A percentile compares a stretch with the other conserved stretches of the same genome.
Evolutionary conservation across 352 stramenopile species (phyloP).

Genomic region (Globisporangium orthogonon): DNA sequence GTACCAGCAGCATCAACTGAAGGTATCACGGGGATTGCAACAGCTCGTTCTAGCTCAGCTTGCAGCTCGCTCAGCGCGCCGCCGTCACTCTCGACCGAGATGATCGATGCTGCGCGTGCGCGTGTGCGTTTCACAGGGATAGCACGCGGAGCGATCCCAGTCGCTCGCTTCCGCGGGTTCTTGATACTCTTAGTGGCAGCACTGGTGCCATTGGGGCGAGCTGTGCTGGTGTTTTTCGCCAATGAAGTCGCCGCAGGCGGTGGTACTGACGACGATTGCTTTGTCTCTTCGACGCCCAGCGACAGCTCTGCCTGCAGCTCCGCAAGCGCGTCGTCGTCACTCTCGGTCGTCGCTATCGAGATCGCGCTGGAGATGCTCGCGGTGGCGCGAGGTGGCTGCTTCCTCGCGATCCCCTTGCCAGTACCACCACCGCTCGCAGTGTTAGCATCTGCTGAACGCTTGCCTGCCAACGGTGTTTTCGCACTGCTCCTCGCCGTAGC

Average conservation of each 20-base stretch:
- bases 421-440: background rate
- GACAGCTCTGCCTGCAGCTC: constrained; percentile 28
- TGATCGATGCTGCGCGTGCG: constrained; percentile 4
- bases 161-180: background rate
- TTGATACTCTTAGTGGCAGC: background rate
- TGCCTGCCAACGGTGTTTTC: background rate
- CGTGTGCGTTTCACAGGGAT: constrained; percentile 5
- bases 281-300: constrained; percentile 1
- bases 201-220: background rate
- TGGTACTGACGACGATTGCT: background rate
- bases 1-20: too few relatives aligned
- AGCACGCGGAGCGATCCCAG: constrained; percentile 5
- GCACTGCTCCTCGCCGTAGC: background rate
- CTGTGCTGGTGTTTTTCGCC: background rate
- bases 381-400: background rate
- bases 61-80: constrained; percentile 4
- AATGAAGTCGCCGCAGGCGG: background rate
- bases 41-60: constrained; percentile 4
- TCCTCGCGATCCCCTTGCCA: background rate
- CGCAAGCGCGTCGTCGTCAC: constrained; percentile 21
- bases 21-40: background rate
- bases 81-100: constrained; percentile 3
- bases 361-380: constrained; percentile 7
- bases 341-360: constrained; percentile 21
- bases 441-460: background rate